phyloP scores from a whole-genome alignment of 805 yeast species.

The Priceomyces fermenticarens region DNA sequence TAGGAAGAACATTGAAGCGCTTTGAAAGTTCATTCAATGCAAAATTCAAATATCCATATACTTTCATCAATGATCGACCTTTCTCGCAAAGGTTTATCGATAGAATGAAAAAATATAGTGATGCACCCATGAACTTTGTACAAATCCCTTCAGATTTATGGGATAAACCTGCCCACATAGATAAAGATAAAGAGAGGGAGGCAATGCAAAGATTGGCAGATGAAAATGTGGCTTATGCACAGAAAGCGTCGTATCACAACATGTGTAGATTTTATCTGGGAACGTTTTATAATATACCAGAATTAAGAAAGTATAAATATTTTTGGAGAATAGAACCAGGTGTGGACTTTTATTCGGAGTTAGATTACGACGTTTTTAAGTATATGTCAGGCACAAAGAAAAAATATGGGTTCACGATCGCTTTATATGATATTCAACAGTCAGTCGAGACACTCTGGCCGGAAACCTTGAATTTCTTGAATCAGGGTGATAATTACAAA shows the following conservation, averaged over 20 bases:
- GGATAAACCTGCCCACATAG: slow-evolving; percentile 59
- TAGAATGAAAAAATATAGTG: slow-evolving; percentile 30
- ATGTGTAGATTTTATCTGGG: slow-evolving; percentile 82
- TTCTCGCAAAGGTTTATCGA: slow-evolving; percentile 58
- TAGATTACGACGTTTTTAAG: slow-evolving; percentile 75
- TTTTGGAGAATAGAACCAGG: slow-evolving; percentile 83
- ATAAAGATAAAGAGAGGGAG: slow-evolving; percentile 37
- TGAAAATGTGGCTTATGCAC: slow-evolving; percentile 59
- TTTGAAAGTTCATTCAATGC: slow-evolving; percentile 65
- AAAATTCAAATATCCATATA: slow-evolving; percentile 77
- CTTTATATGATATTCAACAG: slow-evolving; percentile 67
- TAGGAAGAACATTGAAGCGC: slow-evolving; percentile 52
- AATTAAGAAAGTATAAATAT: slow-evolving; percentile 58
- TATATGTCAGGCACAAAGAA: slow-evolving; percentile 66
- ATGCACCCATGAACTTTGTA: slow-evolving; percentile 35
- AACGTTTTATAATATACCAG: slow-evolving; percentile 60
- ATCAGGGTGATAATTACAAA: slow-evolving; percentile 55
- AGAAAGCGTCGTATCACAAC: slow-evolving; percentile 63
- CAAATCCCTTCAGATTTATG: slow-evolving; percentile 46
- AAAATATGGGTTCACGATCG: slow-evolving; percentile 70
- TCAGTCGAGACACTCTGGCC: slow-evolving; percentile 67
- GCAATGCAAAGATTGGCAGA: slow-evolving; percentile 39
- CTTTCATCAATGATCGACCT: slow-evolving; percentile 69
- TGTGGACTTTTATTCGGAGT: slow-evolving; percentile 62
- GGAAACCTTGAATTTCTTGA: slow-evolving; percentile 58